Evolutionary conservation across 306 rosid species (phyloP), one percentile per base, ranked within the genome.

Genomic region (Quercus ilex): DNA sequence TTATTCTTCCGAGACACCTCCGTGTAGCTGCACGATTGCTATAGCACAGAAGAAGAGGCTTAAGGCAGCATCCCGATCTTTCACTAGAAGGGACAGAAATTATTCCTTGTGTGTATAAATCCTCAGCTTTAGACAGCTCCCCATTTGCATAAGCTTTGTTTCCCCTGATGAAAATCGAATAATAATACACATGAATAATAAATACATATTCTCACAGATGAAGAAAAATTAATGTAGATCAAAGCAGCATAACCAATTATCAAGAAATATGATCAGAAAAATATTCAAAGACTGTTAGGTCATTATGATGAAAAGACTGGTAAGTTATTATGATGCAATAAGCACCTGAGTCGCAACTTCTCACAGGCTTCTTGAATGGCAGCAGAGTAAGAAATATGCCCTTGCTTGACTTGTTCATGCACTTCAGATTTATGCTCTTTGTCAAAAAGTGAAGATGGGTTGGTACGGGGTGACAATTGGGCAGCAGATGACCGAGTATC

Each of bases 21-120:
- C 96, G 85, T 63, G 97, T 75, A 55, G 96, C 93, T 23, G 98
- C 99, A 21, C 97, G 98, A 79, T 91, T 93, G 86, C 97, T 95
- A 74, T 91, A 93, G 79, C 98, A 95, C 59, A 93, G 87, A 86
- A 86, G 77, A 78, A 95, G 95, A 78, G 96, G 90, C 80, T 86
- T 68, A 55, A 82, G 81, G 76, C 82, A 85, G 81, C 89, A 75
- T 74, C 88, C 97, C 17, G 80, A 81, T 81, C 87, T 81, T 85
- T 91, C 97, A 82, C 71, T 81, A 14, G 92, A 83, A 59, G 96
- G 93, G 63, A 91, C 84, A 81, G 89, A 90, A 82, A 81, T 76
- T 81, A 95, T 95, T 69, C 98, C 98, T 2, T 43, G 87, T 20
- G 99, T 91, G 84, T 91, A 95, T 67, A 90, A 87, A 19, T 83